A percentile compares a stretch with the other conserved stretches of the same genome.
Evolutionary conservation across 1,139 yeast genomes (phyloP).

Genomic region (Blastobotrys niveus): DNA sequence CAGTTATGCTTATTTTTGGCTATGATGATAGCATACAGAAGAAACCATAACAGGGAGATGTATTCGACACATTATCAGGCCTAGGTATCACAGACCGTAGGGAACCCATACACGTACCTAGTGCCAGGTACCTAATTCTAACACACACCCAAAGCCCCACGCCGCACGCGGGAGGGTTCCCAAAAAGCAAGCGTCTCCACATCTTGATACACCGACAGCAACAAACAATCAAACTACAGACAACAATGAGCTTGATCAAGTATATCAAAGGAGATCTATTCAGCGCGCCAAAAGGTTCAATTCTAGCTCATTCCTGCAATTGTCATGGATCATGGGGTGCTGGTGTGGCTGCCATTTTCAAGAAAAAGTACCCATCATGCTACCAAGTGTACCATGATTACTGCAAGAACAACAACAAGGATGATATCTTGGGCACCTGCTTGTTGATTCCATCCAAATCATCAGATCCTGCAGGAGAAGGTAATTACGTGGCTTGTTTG

Average conservation of each 20-base stretch:
- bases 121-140: too few relatives aligned
- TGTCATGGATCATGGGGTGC: conserved; percentile 82
- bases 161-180: too few relatives aligned
- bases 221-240: too few relatives aligned
- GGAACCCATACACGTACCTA: too few relatives aligned
- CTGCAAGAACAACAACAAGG: conserved; percentile 37
- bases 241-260: conserved; percentile 25
- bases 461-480: conserved; percentile 30
- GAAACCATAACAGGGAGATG: too few relatives aligned
- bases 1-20: too few relatives aligned
- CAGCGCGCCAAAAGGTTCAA: conserved; percentile 36
- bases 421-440: conserved; percentile 49
- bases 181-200: too few relatives aligned
- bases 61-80: too few relatives aligned
- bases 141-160: too few relatives aligned
- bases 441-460: conserved; percentile 37
- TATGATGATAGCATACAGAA: too few relatives aligned
- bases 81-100: too few relatives aligned
- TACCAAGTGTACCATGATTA: conserved; percentile 44
- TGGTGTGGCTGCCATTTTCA: conserved; percentile 61
- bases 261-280: conserved; percentile 62
- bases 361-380: conserved; percentile 47
- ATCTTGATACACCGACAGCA: too few relatives aligned
- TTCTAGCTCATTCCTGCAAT: conserved; percentile 73
- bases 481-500: conserved; percentile 45